A percentile compares a stretch with the other conserved stretches of the same genome.
phyloP scores from a whole-genome alignment of 192 early-diverging fungal genomes.

The Backusella luteola region DNA sequence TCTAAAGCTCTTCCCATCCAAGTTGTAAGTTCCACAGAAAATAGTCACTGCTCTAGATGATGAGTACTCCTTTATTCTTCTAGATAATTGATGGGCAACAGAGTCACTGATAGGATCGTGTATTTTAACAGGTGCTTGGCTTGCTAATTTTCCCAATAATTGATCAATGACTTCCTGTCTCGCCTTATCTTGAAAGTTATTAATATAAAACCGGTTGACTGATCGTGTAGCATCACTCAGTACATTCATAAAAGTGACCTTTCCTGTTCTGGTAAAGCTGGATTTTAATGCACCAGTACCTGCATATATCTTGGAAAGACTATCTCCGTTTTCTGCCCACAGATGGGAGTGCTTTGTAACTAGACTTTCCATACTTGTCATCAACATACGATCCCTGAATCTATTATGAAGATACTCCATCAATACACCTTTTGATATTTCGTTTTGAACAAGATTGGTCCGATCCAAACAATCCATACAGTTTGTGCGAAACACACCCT shows the following conservation, averaged over 20 bases:
- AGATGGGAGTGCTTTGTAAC: conserved; percentile 57
- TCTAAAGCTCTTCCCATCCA: conserved; percentile 77
- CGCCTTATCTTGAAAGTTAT: conserved; percentile 93
- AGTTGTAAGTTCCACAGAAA: conserved; percentile 87
- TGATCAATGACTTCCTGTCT: conserved; percentile 94
- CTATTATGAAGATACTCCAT: conserved; percentile 42
- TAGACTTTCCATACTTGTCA: conserved; percentile 20
- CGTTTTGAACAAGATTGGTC: conserved; percentile 96
- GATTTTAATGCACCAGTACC: conserved; percentile 97
- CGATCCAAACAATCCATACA: conserved; percentile 99
- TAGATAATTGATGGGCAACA: conserved; percentile 30
- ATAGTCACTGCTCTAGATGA: conserved; percentile 57
- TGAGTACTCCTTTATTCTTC: conserved; percentile 57
- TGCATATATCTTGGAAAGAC: conserved; percentile 88
- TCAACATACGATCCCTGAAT: conserved; percentile 21
- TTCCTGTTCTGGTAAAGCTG: conserved; percentile 86
- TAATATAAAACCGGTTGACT: conserved; percentile 90
- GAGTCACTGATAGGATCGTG: conserved; percentile 56
- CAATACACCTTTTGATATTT: conserved; percentile 57
- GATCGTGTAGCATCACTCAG: conserved; percentile 93
- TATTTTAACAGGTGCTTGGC: conserved; percentile 44
- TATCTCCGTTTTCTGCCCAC: conserved; percentile 91
- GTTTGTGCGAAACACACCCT: conserved; percentile 91
- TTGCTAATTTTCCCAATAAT: conserved; percentile 61
- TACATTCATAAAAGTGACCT: conserved; percentile 77